These are phyloP conservation scores for Phialocephala subalpina DNA, from an alignment of 2,329 filamentous ascomycete species.

Conservation along the genomic window DNA sequence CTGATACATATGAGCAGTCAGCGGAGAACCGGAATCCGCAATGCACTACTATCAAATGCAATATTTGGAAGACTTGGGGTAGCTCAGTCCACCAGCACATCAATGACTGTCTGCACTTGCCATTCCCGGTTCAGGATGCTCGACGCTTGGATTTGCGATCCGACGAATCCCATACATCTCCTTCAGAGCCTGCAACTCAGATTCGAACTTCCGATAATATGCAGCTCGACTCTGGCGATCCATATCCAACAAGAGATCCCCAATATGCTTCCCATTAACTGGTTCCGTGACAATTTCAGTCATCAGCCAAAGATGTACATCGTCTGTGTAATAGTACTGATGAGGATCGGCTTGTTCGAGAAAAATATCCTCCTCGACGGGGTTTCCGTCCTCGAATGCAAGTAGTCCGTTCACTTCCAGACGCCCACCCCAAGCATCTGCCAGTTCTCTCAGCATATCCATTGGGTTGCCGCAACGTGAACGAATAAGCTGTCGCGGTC, in stretches of 20 bases:
- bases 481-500: not conserved
- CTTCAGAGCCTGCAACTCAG: not conserved
- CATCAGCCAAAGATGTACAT: slow-evolving; percentile 3
- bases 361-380: not conserved
- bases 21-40: not conserved
- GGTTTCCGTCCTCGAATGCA: not conserved
- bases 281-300: not conserved
- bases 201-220: not conserved
- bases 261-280: not conserved
- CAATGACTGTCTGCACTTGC: not conserved
- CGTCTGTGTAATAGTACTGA: not conserved
- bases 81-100: not conserved
- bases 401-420: not conserved
- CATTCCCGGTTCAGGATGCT: not conserved
- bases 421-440: slow-evolving; percentile 1
- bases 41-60: not conserved
- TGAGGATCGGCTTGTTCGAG: not conserved
- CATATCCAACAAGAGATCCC: not conserved
- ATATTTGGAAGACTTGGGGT: no score
- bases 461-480: not conserved
- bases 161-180: slow-evolving; percentile 4
- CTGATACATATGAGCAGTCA: no score
- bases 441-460: not conserved
- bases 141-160: not conserved
- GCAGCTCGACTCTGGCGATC: not conserved